A percentile compares a stretch with the other conserved stretches of the same genome.
Conservation (phyloP, 441 rosid species). For the Populus hybrid region DNA sequence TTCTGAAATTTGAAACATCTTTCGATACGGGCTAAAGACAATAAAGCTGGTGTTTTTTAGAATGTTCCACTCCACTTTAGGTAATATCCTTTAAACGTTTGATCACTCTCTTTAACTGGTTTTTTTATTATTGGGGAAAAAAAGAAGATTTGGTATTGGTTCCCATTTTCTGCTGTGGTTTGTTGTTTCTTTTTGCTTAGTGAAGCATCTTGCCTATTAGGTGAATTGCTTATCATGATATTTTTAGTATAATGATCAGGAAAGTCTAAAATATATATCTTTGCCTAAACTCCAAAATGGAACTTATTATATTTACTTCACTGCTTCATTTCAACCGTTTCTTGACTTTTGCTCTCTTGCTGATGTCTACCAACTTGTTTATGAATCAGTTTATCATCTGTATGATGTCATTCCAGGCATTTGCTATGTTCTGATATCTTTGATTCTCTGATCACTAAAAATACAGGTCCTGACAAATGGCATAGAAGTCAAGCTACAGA, state of each 20-base stretch:
- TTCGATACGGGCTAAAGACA: background rate
- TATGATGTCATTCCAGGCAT: background rate
- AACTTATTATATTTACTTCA: background rate
- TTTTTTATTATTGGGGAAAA: background rate
- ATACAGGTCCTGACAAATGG: conserved; percentile 92
- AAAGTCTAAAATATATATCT: too few species aligned
- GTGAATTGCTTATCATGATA: background rate
- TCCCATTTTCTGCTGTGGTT: background rate
- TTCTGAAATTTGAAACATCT: background rate
- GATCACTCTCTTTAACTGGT: background rate
- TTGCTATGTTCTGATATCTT: conserved; percentile 5
- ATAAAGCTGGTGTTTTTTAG: background rate
- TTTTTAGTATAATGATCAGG: background rate
- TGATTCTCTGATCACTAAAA: conserved; percentile 15
- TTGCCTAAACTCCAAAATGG: background rate
- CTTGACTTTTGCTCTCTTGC: background rate
- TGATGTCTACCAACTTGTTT: background rate
- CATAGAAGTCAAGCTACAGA: conserved; percentile 93
- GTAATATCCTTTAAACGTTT: background rate
- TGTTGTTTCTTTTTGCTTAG: background rate
- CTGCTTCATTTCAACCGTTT: background rate
- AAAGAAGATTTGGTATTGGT: background rate
- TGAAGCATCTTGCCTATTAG: background rate
- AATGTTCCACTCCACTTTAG: background rate
- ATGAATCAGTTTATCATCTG: background rate